These are phyloP conservation scores for Kitagawia praeruptora DNA, from an alignment of 129 eudicot genomes.

Conservation along the genomic window DNA sequence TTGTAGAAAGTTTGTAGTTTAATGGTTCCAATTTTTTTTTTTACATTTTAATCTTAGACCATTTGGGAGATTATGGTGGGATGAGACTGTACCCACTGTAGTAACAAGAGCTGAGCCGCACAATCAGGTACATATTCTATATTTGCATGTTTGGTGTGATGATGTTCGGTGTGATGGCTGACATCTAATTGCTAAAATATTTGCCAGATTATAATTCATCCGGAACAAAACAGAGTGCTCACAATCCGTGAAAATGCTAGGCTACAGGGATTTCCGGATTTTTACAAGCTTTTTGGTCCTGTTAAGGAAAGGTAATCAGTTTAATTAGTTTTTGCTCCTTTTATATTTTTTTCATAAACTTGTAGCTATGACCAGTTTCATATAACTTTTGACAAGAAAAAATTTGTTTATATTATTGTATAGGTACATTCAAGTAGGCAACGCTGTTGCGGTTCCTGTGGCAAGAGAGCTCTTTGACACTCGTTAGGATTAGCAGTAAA, in stretches of 20 bases:
- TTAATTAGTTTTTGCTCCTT: background rate
- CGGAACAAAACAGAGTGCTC: conserved; percentile 54
- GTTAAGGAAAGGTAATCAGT: conserved; percentile 56
- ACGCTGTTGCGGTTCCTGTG: background rate
- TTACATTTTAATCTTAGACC: conserved; percentile 29
- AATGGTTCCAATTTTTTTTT: background rate
- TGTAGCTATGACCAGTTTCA: background rate
- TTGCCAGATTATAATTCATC: conserved; percentile 51
- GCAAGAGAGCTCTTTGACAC: background rate
- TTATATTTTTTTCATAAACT: background rate
- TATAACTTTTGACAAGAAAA: background rate
- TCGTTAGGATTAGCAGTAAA: background rate
- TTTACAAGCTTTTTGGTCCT: conserved; percentile 56
- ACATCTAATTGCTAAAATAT: background rate
- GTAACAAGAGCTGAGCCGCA: conserved; percentile 87
- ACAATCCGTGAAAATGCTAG: conserved; percentile 64
- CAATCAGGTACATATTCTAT: conserved; percentile 37
- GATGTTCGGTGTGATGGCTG: background rate
- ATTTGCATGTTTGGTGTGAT: too few relatives aligned
- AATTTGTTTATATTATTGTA: background rate
- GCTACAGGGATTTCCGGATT: conserved; percentile 77
- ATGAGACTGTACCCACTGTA: conserved; percentile 80
- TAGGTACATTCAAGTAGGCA: conserved; percentile 6
- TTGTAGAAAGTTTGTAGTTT: background rate
- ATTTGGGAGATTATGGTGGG: conserved; percentile 90